A percentile compares a stretch with the other conserved stretches of the same genome.
Conservation (phyloP, 768 basidiomycete species). For the Boletellus emodensis region DNA sequence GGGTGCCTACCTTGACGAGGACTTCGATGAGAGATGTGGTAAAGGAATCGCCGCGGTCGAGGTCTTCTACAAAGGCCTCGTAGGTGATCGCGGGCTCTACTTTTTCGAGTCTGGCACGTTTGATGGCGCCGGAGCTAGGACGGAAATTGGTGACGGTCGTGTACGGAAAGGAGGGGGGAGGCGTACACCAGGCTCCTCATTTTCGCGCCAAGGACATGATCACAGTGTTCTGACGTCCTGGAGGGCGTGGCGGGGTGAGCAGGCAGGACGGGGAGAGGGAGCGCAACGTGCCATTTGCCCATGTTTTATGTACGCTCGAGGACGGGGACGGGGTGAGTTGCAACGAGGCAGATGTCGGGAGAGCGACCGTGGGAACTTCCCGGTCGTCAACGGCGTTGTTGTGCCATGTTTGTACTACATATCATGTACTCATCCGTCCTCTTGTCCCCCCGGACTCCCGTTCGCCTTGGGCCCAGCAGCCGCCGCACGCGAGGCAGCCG, state of each 20-base stretch:
- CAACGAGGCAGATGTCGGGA: slow-evolving; percentile 27
- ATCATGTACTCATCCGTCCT: slow-evolving; percentile 26
- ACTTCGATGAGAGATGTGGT: slow-evolving; percentile 72
- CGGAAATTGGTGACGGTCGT: neutral
- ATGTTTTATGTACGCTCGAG: slow-evolving; percentile 35
- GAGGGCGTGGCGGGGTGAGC: neutral
- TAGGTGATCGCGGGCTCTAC: slow-evolving; percentile 63
- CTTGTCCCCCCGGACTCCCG: slow-evolving; percentile 34
- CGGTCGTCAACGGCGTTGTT: slow-evolving; percentile 19
- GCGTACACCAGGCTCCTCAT: slow-evolving; percentile 75
- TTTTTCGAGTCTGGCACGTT: slow-evolving; percentile 63
- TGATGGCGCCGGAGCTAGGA: slow-evolving; percentile 68
- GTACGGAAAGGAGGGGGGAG: neutral
- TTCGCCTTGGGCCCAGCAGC: slow-evolving; percentile 30
- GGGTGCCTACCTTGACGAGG: slow-evolving; percentile 62
- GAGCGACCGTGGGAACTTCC: slow-evolving; percentile 21
- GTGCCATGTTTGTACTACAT: slow-evolving; percentile 11
- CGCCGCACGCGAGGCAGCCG: slow-evolving; percentile 25
- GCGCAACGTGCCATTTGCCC: slow-evolving; percentile 64
- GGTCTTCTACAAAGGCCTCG: slow-evolving; percentile 69
- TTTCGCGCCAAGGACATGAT: slow-evolving; percentile 71
- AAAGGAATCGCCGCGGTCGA: slow-evolving; percentile 78
- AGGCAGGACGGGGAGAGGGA: neutral
- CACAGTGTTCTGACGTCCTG: slow-evolving; percentile 71
- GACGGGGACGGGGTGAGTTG: neutral